Conservation (phyloP, 768 basidiomycete species). For the Amyloporia xantha region DNA sequence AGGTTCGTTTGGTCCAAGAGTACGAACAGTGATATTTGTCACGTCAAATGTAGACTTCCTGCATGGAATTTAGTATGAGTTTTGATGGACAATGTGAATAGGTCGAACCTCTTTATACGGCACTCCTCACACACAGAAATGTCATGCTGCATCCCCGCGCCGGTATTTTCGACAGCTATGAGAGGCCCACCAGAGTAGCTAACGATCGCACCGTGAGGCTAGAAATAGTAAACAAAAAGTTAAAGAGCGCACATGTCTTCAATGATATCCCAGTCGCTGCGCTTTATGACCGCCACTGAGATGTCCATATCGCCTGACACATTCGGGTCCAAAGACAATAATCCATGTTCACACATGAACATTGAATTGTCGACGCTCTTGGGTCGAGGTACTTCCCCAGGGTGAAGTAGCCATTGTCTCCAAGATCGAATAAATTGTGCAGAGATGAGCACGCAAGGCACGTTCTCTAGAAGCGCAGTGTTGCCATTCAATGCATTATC, state of each 20-base stretch:
- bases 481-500: conserved; percentile 45
- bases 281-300: conserved; percentile 48
- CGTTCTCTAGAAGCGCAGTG: conserved; percentile 38
- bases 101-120: conserved; percentile 48
- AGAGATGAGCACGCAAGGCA: conserved; percentile 53
- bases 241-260: conserved; percentile 45
- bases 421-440: conserved; percentile 58
- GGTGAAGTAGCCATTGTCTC: conserved; percentile 62
- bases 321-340: conserved; percentile 63
- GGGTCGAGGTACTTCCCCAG: conserved; percentile 50
- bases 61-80: background rate
- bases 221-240: background rate
- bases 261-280: conserved; percentile 59
- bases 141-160: conserved; percentile 36
- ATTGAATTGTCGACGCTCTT: conserved; percentile 51
- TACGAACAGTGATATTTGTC: conserved; percentile 56
- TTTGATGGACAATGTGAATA: background rate
- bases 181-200: conserved; percentile 56
- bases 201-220: background rate
- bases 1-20: conserved; percentile 29
- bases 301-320: conserved; percentile 50
- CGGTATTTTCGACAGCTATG: conserved; percentile 39
- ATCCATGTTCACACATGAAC: conserved; percentile 63
- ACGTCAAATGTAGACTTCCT: conserved; percentile 54
- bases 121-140: conserved; percentile 56